Base-by-base conservation (phyloP, 768 basidiomycete genomes). In the Pisolithus orientalis region DNA sequence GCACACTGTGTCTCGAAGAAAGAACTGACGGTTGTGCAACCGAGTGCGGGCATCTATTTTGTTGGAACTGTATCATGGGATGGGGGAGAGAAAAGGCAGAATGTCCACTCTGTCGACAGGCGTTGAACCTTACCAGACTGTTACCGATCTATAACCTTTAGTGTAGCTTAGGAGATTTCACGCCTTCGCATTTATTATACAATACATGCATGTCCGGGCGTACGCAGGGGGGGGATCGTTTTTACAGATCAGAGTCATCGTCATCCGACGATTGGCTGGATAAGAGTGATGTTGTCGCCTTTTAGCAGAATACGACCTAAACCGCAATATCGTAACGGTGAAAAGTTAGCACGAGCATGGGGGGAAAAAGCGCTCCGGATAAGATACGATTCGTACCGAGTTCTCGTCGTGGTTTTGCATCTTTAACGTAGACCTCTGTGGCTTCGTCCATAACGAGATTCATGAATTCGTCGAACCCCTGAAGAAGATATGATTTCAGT, bases 401-500 rank as follows among this genome's bases (percentile, higher is more conserved):
- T 56, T 91, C 84, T 70, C 83, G 74, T 61, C 87, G 77, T 43
- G 91, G 88, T 71, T 94, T 90, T 50, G 82, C 84, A 55, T 91
- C 92, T 67, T 93, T 92, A 46, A 94, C 83, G 63, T 83, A 95
- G 10, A 96, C 85, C 69, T 99, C 95, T 48, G 82, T 80, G 40
- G 94, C 92, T 46, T 96, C 90, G 60, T 99, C 95, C 24, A 99
- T 72, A 34, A 97, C 90, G 29, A 99, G 72, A 65, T 99, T 99
- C 95, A 99, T 99, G 72, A 97, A 99, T 69, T 99, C 95, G 66
- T 99, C 95, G 62, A 99, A 99, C 39, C 95, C 94, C 95, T 97
- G 64, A 10, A 39, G 54, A 50, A 44, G 5, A 5, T 5, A 14
- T 44, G 52, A 49, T 40, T 39, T 70, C 55, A 75, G 67, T 55